These are phyloP conservation scores for Yamadazyma insecticola DNA, from an alignment of 805 yeast species.

Conservation along the genomic window DNA sequence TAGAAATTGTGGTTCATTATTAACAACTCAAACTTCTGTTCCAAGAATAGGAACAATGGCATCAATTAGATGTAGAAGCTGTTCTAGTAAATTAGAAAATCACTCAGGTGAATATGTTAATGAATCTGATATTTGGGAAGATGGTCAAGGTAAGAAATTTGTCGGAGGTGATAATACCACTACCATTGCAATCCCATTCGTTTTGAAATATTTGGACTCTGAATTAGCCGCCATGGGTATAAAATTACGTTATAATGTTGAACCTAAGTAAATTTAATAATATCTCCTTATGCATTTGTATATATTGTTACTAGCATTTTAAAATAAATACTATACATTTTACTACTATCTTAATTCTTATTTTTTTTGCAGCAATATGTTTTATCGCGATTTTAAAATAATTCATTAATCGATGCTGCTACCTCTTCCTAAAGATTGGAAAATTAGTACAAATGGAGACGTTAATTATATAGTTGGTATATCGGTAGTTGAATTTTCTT, in stretches of 20 bases:
- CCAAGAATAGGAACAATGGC: slow-evolving; percentile 86
- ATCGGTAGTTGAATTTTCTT: too few species aligned
- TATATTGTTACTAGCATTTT: too few species aligned
- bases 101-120: slow-evolving; percentile 48
- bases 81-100: slow-evolving; percentile 69
- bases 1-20: slow-evolving; percentile 87
- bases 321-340: too few species aligned
- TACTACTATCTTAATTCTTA: too few species aligned
- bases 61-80: slow-evolving; percentile 81
- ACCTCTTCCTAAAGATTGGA: too few species aligned
- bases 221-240: slow-evolving; percentile 98
- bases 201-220: slow-evolving; percentile 88
- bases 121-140: slow-evolving; percentile 89
- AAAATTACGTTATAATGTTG: slow-evolving; percentile 82
- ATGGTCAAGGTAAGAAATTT: slow-evolving; percentile 88
- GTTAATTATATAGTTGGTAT: too few species aligned
- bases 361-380: too few species aligned
- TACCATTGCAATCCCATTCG: slow-evolving; percentile 94
- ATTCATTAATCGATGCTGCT: too few species aligned
- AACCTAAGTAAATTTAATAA: too few species aligned
- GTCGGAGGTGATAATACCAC: slow-evolving; percentile 93
- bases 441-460: too few species aligned
- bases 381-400: too few species aligned
- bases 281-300: too few species aligned
- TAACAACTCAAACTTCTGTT: slow-evolving; percentile 85